phyloP scores from a whole-genome alignment of 1,139 yeast genomes.

The Hansenula sp. region DNA sequence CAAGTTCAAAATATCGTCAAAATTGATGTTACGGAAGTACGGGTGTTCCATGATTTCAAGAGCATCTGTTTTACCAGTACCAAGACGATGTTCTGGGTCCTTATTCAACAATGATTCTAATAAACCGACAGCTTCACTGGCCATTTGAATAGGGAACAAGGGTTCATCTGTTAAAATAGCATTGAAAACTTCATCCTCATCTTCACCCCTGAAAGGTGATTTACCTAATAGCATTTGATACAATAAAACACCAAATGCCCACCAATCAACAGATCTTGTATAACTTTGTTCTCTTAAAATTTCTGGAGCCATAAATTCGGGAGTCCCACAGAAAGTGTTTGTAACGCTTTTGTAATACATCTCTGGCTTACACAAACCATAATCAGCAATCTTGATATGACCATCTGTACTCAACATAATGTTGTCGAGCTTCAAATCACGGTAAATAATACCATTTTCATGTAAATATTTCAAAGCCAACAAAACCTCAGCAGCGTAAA shows the following conservation, averaged over 20 bases:
- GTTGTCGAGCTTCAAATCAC: conserved; percentile 94
- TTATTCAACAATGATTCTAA: conserved; percentile 87
- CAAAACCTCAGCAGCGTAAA: conserved; percentile 94
- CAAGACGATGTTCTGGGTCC: conserved; percentile 81
- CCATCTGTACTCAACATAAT: conserved; percentile 85
- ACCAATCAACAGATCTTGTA: conserved; percentile 96
- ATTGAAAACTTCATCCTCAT: conserved; percentile 96
- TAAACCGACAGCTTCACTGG: conserved; percentile 92
- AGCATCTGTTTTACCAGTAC: conserved; percentile 86
- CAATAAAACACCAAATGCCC: conserved; percentile 97
- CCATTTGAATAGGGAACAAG: conserved; percentile 96
- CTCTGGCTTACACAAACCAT: conserved; percentile 93
- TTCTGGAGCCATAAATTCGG: conserved; percentile 99
- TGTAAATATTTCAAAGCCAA: conserved; percentile 90
- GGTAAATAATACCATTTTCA: conserved; percentile 91
- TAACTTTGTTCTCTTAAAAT: conserved; percentile 89
- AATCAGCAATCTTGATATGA: conserved; percentile 96
- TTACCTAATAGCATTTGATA: conserved; percentile 96
- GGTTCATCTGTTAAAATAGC: conserved; percentile 98
- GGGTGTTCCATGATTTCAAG: conserved; percentile 93
- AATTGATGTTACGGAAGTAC: conserved; percentile 84
- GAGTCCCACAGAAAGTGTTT: conserved; percentile 97
- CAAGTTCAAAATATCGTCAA: conserved; percentile 76
- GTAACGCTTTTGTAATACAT: conserved; percentile 94
- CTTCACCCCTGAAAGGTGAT: conserved; percentile 97